phyloP scores from a whole-genome alignment of 2,329 filamentous ascomycete species.

The Cladophialophora exuberans region DNA sequence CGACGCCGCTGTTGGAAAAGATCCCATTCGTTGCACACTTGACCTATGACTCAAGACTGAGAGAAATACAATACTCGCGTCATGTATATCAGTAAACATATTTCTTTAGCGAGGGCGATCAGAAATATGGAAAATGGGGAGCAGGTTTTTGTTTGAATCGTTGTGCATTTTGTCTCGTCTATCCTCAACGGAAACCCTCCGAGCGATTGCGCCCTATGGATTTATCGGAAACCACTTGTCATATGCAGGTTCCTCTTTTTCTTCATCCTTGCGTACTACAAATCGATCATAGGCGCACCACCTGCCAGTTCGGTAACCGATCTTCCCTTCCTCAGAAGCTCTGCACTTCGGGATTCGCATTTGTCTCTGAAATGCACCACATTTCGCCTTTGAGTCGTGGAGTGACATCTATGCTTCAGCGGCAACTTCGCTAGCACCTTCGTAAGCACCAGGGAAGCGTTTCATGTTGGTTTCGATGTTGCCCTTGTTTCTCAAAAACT shows the following conservation, averaged over 20 bases:
- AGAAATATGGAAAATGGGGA: background rate
- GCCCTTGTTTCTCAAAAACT: conserved; percentile 97
- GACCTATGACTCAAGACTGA: no score
- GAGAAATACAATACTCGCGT: no score
- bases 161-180: background rate
- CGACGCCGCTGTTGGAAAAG: no score
- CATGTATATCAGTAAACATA: no score
- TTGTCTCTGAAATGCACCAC: background rate
- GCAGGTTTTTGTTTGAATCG: background rate
- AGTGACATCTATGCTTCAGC: conserved; percentile 47
- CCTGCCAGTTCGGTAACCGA: background rate
- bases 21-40: no score
- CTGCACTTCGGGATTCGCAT: background rate
- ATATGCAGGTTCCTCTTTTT: background rate
- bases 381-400: background rate
- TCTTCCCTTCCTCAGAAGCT: background rate
- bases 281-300: background rate
- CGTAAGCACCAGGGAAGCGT: conserved; percentile 88
- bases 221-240: background rate
- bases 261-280: background rate
- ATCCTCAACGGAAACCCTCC: conserved; percentile 1
- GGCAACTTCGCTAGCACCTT: conserved; percentile 46
- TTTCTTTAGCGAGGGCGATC: no score
- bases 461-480: conserved; percentile 82
- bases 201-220: background rate